These are phyloP conservation scores for Fusarium tupiense DNA, from an alignment of 2,329 filamentous ascomycete genomes.

Conservation along the genomic window DNA sequence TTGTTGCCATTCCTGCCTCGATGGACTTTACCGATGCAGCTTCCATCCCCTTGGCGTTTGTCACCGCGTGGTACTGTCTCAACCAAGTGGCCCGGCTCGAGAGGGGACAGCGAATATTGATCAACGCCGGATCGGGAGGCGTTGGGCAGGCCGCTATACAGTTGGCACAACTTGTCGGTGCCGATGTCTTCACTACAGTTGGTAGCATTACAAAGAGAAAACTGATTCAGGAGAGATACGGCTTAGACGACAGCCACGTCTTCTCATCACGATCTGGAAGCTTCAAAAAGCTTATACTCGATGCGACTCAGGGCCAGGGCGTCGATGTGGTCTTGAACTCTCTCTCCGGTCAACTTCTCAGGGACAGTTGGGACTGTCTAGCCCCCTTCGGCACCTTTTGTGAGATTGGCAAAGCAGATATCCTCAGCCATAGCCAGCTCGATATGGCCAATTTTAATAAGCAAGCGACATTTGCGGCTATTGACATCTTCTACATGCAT, in stretches of 20 bases:
- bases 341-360: neutral
- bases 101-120: neutral
- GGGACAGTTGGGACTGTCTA: neutral
- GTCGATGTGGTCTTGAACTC: neutral
- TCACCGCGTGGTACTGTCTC: too few species aligned
- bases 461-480: neutral
- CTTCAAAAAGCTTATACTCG: neutral
- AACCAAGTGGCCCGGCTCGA: too few species aligned
- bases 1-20: too few species aligned
- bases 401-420: slow-evolving; percentile 1
- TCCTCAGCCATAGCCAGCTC: neutral
- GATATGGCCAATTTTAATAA: neutral
- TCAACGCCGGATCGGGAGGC: neutral
- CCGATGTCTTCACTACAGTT: neutral
- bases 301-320: neutral
- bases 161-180: neutral
- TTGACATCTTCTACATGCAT: neutral
- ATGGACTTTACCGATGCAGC: too few species aligned
- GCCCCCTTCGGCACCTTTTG: slow-evolving; percentile 1
- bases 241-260: neutral
- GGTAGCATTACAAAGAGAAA: neutral
- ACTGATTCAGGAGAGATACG: neutral
- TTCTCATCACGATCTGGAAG: neutral
- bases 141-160: slow-evolving; percentile 1
- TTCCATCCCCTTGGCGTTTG: too few species aligned